These are phyloP conservation scores for Solanum raphanifolium DNA, from an alignment of 257 asterid genomes.

Conservation along the genomic window DNA sequence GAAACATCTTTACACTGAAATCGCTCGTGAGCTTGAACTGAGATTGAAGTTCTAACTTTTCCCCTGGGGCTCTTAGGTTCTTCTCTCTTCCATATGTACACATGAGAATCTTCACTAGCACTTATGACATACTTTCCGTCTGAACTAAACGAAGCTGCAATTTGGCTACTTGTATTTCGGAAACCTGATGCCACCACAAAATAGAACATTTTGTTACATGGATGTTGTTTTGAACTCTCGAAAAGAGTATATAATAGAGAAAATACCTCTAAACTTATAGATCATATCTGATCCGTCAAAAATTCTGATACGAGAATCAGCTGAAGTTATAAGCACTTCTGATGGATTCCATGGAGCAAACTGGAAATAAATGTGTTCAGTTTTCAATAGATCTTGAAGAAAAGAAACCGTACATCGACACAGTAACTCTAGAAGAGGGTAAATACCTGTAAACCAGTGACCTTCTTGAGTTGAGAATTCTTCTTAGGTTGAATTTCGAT, in stretches of 20 bases:
- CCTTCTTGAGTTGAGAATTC: slow-evolving; percentile 35
- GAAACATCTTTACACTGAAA: slow-evolving; percentile 77
- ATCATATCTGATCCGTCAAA: slow-evolving; percentile 46
- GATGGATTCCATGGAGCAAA: slow-evolving; percentile 56
- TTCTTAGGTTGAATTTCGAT: slow-evolving; percentile 30
- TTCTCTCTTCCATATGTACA: slow-evolving; percentile 69
- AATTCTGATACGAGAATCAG: slow-evolving; percentile 76
- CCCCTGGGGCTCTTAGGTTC: slow-evolving; percentile 30
- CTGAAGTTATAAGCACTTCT: slow-evolving; percentile 68
- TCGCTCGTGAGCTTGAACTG: slow-evolving; percentile 51
- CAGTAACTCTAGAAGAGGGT: neutral
- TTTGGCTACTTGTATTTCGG: slow-evolving; percentile 77
- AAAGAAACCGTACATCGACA: neutral
- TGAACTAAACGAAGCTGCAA: slow-evolving; percentile 63
- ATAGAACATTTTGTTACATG: neutral
- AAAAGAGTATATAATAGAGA: neutral
- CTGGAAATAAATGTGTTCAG: slow-evolving; percentile 21
- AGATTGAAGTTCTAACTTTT: slow-evolving; percentile 25
- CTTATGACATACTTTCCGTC: slow-evolving; percentile 67
- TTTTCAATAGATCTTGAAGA: neutral
- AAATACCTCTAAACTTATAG: slow-evolving; percentile 64
- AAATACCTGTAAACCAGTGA: slow-evolving; percentile 81
- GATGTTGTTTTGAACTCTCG: neutral
- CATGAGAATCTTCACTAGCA: slow-evolving; percentile 85
- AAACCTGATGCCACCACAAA: slow-evolving; percentile 36